Evolutionary conservation across 2,329 filamentous ascomycete species (phyloP), one percentile per base, ranked within the genome.

Genomic region (Colletotrichum liaoningense): DNA sequence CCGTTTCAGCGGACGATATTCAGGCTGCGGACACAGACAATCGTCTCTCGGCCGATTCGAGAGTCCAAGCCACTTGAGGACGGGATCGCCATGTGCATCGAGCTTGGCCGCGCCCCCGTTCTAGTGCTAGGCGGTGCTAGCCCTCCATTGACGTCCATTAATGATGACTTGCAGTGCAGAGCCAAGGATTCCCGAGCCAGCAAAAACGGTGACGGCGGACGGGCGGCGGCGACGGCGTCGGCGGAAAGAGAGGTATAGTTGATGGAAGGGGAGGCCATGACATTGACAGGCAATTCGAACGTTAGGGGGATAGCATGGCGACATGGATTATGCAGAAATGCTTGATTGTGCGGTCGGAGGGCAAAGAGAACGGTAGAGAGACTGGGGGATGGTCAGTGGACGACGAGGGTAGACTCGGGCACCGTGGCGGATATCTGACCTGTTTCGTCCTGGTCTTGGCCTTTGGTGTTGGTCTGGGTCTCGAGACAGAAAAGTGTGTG

Each of bases 401-500:
- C 4, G 42, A 22, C 19, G 67, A 38, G 38, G 14, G 38, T 42
- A 49, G 38, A 28, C 49, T 58, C 19, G 52, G 69, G 38, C 52
- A 52, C 54, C 22, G 46, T 38, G 58, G 58, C 69, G 69, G 69
- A 72, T 72, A 69, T 69, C 65, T 63, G 64, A 63, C 69, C 69
- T 63, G 42, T 72, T 72, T 69, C 16, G 69, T 72, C 69, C 52
- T 72, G 57, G 69, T 67, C 35, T 46, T 62, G 55, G 42, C 38
- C 56, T 22, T 19, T n/a, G 42, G 65, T 42, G 33, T 49, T n/a
- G 42, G 42, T n/a, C 42, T 49, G 19, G 59, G 46, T 42, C 38
- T 16, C 16, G 26, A 42, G 30, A 42, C 22, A 30, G 22, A 12
- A 22, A 16, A 30, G 28, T 38, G 22, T 54, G 46, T 54, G 46